Conservation (phyloP, 2,329 filamentous ascomycete species). For the Scytalidium sp. region DNA sequence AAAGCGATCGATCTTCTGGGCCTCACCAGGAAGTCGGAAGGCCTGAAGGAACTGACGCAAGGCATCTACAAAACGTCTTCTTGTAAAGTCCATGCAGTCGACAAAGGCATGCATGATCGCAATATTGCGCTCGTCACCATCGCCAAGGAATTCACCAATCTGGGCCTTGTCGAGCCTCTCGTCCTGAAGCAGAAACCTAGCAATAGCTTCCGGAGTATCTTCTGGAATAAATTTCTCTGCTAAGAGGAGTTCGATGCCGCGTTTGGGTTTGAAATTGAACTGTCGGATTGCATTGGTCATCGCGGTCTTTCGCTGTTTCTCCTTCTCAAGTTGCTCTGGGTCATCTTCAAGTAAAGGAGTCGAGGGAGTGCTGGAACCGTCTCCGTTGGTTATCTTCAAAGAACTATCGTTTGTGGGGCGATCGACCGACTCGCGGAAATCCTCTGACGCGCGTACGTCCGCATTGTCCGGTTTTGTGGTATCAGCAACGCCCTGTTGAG, state of each 20-base stretch:
- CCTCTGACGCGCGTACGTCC: conserved; percentile 54
- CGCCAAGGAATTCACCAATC: conserved; percentile 90
- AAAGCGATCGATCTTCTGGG: conserved; percentile 98
- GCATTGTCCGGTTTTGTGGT: conserved; percentile 46
- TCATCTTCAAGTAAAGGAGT: conserved; percentile 81
- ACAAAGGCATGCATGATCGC: conserved; percentile 99
- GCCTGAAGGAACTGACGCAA: conserved; percentile 89
- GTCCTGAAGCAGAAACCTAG: conserved; percentile 75
- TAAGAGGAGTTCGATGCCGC: conserved; percentile 80
- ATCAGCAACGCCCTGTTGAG: conserved; percentile 63
- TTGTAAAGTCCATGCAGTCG: conserved; percentile 88
- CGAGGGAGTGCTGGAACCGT: conserved; percentile 56
- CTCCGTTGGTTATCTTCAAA: conserved; percentile 53
- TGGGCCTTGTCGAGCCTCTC: conserved; percentile 87
- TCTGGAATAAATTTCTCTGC: conserved; percentile 85
- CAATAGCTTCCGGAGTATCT: conserved; percentile 77
- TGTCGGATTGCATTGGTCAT: conserved; percentile 82
- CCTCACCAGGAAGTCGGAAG: conserved; percentile 92
- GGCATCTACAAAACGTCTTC: conserved; percentile 89
- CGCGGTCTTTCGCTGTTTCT: conserved; percentile 91
- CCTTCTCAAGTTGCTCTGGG: conserved; percentile 88
- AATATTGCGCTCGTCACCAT: conserved; percentile 90
- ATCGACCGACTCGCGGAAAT: conserved; percentile 73
- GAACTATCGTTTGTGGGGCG: conserved; percentile 59
- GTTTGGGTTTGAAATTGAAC: conserved; percentile 98